Conservation (phyloP, 1,284 basidiomycete genomes). For the Puccinia triticina region DNA sequence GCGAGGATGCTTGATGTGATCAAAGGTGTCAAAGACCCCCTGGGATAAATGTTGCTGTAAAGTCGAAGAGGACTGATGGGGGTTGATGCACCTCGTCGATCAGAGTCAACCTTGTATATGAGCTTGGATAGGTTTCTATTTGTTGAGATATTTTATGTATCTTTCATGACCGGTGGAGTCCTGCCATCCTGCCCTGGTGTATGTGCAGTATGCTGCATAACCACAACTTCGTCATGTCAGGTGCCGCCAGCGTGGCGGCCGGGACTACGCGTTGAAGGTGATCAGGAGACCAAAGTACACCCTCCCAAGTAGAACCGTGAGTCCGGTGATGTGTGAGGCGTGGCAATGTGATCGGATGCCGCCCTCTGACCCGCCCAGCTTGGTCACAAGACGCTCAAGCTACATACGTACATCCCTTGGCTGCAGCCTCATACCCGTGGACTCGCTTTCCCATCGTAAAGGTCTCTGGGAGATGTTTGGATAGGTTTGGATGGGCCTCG, state of each 20-base stretch:
- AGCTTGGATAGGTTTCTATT: background rate
- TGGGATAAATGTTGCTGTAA: background rate
- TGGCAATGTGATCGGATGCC: background rate
- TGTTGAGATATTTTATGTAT: too few species aligned
- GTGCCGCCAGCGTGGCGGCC: background rate
- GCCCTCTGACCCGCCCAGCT: background rate
- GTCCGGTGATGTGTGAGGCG: background rate
- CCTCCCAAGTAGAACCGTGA: background rate
- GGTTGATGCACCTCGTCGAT: background rate
- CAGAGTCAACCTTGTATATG: background rate
- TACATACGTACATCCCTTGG: background rate
- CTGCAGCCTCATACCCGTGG: background rate
- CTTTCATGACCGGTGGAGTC: too few species aligned
- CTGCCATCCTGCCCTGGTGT: background rate
- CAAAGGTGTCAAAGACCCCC: background rate
- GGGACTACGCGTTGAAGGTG: background rate
- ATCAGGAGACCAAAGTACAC: background rate
- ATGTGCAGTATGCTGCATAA: background rate
- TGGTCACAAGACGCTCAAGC: background rate
- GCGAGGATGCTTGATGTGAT: background rate
- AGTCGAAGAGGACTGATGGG: background rate
- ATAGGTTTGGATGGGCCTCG: too few species aligned
- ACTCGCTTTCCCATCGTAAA: background rate
- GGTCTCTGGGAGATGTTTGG: too few species aligned
- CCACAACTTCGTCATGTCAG: background rate